phyloP scores from a whole-genome alignment of 192 early-diverging fungal species.

The Coemansia reversa region DNA sequence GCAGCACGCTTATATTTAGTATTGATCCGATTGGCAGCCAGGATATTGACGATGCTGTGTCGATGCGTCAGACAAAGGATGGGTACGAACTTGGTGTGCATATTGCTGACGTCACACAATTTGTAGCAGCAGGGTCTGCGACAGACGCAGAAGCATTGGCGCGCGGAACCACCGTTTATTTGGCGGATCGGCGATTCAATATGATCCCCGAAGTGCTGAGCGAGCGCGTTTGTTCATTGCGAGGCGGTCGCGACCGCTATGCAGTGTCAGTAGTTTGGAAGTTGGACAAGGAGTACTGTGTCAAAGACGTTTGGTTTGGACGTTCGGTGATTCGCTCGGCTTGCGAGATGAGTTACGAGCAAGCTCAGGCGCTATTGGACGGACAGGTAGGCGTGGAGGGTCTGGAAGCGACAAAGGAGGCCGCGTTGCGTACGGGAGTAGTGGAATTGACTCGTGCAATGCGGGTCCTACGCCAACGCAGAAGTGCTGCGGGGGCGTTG shows the following conservation, averaged over 20 bases:
- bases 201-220: slow-evolving; percentile 75
- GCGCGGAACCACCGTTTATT: slow-evolving; percentile 73
- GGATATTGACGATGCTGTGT: slow-evolving; percentile 81
- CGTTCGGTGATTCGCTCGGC: slow-evolving; percentile 71
- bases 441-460: slow-evolving; percentile 56
- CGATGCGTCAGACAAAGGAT: slow-evolving; percentile 56
- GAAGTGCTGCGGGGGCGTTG: slow-evolving; percentile 61
- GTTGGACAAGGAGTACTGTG: slow-evolving; percentile 57
- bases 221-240: slow-evolving; percentile 71
- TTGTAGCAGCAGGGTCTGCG: slow-evolving; percentile 61
- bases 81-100: slow-evolving; percentile 72
- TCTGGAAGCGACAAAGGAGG: slow-evolving; percentile 42
- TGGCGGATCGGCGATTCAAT: slow-evolving; percentile 79
- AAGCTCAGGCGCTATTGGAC: slow-evolving; percentile 70
- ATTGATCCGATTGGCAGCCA: slow-evolving; percentile 77
- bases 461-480: slow-evolving; percentile 57
- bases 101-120: slow-evolving; percentile 75
- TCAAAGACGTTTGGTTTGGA: slow-evolving; percentile 66
- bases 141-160: slow-evolving; percentile 70
- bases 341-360: slow-evolving; percentile 74
- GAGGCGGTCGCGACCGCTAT: slow-evolving; percentile 64
- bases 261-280: slow-evolving; percentile 74
- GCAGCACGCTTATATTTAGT: slow-evolving; percentile 57
- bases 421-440: slow-evolving; percentile 44
- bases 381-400: slow-evolving; percentile 51